Evolutionary conservation across 108 stramenopile genomes (phyloP), one percentile per base, ranked within the genome.

Genomic region (Epithemia pelagica): DNA sequence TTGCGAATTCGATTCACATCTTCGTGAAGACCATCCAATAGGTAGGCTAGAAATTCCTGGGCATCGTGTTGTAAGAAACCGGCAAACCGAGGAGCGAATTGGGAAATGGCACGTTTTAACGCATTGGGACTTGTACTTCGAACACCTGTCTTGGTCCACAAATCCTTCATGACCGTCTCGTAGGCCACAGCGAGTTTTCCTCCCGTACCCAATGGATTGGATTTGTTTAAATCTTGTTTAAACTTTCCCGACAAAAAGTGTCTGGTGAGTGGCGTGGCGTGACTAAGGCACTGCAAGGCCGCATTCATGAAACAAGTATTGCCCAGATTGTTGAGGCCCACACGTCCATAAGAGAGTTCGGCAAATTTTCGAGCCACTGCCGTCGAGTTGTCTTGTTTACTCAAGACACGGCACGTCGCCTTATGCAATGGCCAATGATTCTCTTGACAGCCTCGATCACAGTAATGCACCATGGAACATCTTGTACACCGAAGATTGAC

Each of bases 251-350:
- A 82, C 52, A 97, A 66, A 74, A 99, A 96, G 74, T 85, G 82
- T 51, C 95, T 75, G 53, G 95, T 94, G 46, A 99, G 74, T 23
- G 88, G 86, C 33, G 77, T 78, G 15, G 91, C 84, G 79, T 97
- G 88, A 28, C 67, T 68, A 61, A 99, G 72, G 33, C 89, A 92
- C 66, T 88, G 96, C 30, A 99, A 52, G 19, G 89, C 86, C 26
- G 92, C 83, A 67, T 93, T 96, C 85, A 99, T 90, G 76, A 95
- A 99, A 76, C 98, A 99, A 19, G 98, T 97, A 78, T 99, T 99
- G 0, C 96, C 98, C 60, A 99, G 69, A 68, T 99, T 97, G 33
- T 74, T 76, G 53, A 99, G 72, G 5, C 98, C 98, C 19, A 96
- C 89, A 19, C 75, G 68, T 23, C 86, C 89, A 64, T 65, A 65